Conservation (phyloP, 139 green algal genomes). For the Pleodorina starrii region DNA sequence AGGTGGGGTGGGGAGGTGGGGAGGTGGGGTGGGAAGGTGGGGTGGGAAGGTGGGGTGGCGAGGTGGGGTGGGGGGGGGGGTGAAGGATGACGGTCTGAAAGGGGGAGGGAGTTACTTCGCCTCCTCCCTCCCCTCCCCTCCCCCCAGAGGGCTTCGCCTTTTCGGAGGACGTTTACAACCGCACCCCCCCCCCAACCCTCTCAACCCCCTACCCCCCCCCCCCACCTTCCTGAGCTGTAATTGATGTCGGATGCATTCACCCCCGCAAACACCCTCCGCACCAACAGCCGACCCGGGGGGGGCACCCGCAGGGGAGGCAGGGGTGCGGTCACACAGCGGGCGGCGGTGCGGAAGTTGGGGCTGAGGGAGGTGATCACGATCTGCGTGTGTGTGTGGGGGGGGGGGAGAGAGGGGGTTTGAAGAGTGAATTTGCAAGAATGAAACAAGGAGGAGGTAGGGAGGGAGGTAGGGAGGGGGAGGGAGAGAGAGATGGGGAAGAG, state of each 20-base stretch:
- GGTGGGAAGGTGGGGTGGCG: no score
- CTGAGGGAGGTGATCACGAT: conserved; percentile 72
- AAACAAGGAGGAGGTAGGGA: neutral
- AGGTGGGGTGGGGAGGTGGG: no score
- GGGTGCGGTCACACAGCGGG: conserved; percentile 54
- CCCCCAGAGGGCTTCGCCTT: no score
- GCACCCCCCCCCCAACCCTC: no score
- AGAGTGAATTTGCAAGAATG: neutral
- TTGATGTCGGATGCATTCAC: conserved; percentile 92
- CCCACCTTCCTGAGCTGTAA: conserved; percentile 75
- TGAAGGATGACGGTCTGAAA: no score
- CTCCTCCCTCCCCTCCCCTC: no score
- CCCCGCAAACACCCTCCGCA: conserved; percentile 76
- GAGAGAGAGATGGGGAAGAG: neutral
- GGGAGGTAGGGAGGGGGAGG: neutral
- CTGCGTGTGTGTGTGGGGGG: neutral
- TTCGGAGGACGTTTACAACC: no score
- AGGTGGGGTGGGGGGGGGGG: no score
- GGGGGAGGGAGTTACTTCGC: no score
- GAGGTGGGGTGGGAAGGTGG: no score
- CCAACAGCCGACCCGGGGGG: conserved; percentile 67
- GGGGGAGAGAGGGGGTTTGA: neutral
- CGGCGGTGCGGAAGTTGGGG: conserved; percentile 74
- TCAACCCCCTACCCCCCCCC: no score
- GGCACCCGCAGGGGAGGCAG: conserved; percentile 43